Conservation (phyloP, 2,329 filamentous ascomycete genomes). For the Scedosporium dehoogii region DNA sequence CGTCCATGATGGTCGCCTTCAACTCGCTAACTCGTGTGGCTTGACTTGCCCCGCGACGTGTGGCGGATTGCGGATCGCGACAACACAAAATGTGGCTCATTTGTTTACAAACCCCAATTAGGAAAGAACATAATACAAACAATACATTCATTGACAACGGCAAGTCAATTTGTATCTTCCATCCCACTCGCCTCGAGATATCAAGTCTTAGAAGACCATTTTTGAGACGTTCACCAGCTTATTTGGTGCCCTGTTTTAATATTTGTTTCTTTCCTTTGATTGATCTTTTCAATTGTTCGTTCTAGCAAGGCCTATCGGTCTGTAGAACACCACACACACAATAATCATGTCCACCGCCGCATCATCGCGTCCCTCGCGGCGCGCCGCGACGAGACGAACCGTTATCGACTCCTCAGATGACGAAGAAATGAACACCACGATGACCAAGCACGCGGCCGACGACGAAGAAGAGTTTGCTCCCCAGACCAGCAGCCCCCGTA, state of each 20-base stretch:
- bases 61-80: not conserved
- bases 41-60: not conserved
- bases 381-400: constrained; percentile 52
- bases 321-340: not conserved
- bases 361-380: constrained; percentile 29
- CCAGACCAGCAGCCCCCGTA: constrained; percentile 49
- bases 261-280: not conserved
- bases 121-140: constrained; percentile 14
- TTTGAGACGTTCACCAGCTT: not conserved
- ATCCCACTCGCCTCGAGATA: not conserved
- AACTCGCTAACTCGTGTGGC: not conserved
- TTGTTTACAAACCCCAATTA: constrained; percentile 32
- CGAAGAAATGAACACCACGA: constrained; percentile 53
- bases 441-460: constrained; percentile 42
- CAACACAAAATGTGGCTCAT: constrained; percentile 2
- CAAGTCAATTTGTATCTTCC: not conserved
- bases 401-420: constrained; percentile 75
- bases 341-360: constrained; percentile 23
- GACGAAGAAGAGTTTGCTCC: constrained; percentile 73
- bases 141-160: not conserved
- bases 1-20: not conserved
- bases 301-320: not conserved
- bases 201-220: not conserved
- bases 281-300: not conserved
- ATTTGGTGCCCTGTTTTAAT: not conserved